Evolutionary conservation across 2,329 filamentous ascomycete species (phyloP).

Genomic region (Apiospora kogelbergensis): DNA sequence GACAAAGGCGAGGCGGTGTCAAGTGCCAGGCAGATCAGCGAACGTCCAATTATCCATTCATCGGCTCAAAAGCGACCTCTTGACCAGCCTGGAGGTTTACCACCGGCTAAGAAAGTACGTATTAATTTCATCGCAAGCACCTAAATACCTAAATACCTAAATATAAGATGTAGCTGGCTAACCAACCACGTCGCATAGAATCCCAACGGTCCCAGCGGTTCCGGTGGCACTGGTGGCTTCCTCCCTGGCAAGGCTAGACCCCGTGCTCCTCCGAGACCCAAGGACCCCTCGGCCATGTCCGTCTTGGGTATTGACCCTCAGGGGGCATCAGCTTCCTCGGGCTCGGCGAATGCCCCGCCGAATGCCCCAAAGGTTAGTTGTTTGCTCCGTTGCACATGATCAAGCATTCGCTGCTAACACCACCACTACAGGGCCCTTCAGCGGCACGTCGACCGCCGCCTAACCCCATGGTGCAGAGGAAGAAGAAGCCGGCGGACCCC

Average conservation of each 20-base stretch:
- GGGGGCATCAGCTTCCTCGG: not conserved
- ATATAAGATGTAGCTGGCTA: not conserved
- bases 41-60: slow-evolving; percentile 31
- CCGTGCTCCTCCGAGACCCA: slow-evolving; percentile 26
- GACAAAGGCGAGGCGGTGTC: slow-evolving; percentile 29
- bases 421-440: not conserved
- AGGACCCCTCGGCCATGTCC: slow-evolving; percentile 30
- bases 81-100: slow-evolving; percentile 23
- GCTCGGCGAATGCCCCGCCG: slow-evolving; percentile 9
- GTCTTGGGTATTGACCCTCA: slow-evolving; percentile 24
- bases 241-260: slow-evolving; percentile 20
- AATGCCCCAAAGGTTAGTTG: slow-evolving; percentile 23
- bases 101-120: slow-evolving; percentile 29
- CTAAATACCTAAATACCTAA: too few relatives aligned
- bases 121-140: slow-evolving; percentile 10
- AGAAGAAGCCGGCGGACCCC: slow-evolving; percentile 15
- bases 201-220: not conserved
- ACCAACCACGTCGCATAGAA: not conserved
- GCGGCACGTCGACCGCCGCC: slow-evolving; percentile 19
- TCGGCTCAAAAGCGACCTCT: slow-evolving; percentile 28
- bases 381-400: not conserved
- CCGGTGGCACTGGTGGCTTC: slow-evolving; percentile 18
- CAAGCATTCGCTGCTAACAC: not conserved
- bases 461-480: slow-evolving; percentile 14
- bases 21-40: slow-evolving; percentile 19